A percentile compares a stretch with the other conserved stretches of the same genome.
These are phyloP conservation scores for Epichloe aotearoae DNA, from an alignment of 2,329 filamentous ascomycete genomes.

Conservation along the genomic window DNA sequence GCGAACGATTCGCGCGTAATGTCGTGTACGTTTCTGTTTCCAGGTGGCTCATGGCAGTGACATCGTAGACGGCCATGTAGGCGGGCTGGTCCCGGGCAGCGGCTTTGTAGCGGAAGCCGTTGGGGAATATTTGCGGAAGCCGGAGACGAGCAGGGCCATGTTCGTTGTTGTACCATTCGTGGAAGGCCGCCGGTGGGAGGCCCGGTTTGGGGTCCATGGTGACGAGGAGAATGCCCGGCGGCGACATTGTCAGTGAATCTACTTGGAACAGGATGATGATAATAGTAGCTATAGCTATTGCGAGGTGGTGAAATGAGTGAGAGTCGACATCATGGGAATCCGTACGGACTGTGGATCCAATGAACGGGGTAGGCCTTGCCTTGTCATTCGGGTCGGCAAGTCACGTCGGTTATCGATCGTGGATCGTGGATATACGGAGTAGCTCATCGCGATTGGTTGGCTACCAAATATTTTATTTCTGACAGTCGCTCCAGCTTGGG, in stretches of 20 bases:
- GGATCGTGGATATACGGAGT: too few relatives aligned
- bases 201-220: conserved; percentile 67
- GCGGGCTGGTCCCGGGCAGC: conserved; percentile 48
- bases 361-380: too few relatives aligned
- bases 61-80: conserved; percentile 73
- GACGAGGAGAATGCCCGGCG: conserved; percentile 65
- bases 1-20: conserved; percentile 44
- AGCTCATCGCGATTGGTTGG: too few relatives aligned
- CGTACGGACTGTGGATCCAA: too few relatives aligned
- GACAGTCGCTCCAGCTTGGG: too few relatives aligned
- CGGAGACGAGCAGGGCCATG: conserved; percentile 73
- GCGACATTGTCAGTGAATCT: conserved; percentile 17
- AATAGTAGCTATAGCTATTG: too few relatives aligned
- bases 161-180: conserved; percentile 92
- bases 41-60: conserved; percentile 59
- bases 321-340: too few relatives aligned
- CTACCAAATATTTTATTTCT: too few relatives aligned
- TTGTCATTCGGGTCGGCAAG: too few relatives aligned
- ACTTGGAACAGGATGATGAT: too few relatives aligned
- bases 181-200: conserved; percentile 57
- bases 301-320: too few relatives aligned
- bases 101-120: conserved; percentile 68
- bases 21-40: conserved; percentile 56
- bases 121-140: conserved; percentile 57
- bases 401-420: too few relatives aligned